Evolutionary conservation across 352 stramenopile genomes (phyloP), one percentile per base, ranked within the genome.

Genomic region (Peronospora farinosa): DNA sequence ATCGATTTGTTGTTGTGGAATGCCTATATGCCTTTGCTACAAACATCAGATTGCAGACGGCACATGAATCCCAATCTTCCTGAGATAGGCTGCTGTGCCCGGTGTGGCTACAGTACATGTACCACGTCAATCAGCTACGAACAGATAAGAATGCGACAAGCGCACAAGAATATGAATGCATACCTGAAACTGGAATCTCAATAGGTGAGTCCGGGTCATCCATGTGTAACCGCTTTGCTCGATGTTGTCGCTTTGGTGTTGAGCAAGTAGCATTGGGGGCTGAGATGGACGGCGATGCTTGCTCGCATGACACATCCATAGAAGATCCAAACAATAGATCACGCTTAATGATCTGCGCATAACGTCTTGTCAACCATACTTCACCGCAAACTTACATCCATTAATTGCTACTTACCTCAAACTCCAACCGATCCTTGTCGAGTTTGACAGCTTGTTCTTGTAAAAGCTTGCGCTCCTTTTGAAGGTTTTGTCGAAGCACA

Each of bases 341-440:
- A 49, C 69, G 69, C 47, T 73, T 75, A 11, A 51, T 35, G 12
- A 79, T 67, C 72, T 83, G 47, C 38, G 19, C 11, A 25, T 47
- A 43, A 16, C 5, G n/a, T 16, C 23, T 50, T 15, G 51, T 60
- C 11, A 61, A 44, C 41, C 13, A 17, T 49, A n/a, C 35, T 39
- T 19, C 15, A 54, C 12, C 5, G 45, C 9, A 4, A 23, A 42
- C 3, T 10, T 45, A 32, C 28, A 51, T 58, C 21, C 43, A 67
- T 53, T 54, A 58, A 16, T 56, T 43, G 17, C 40, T 59, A 19
- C 51, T 62, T 54, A 84, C 72, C 67, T 84, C 73, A 42, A 84
- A 79, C 13, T 63, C 67, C 38, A 84, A 66, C 5, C 70, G 70
- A 44, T 84, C 73, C n/a, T 84, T 68, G 47, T 84, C 73, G 17